Conservation (phyloP, 108 stramenopile genomes). For the Pseudonitzschia pungens region DNA sequence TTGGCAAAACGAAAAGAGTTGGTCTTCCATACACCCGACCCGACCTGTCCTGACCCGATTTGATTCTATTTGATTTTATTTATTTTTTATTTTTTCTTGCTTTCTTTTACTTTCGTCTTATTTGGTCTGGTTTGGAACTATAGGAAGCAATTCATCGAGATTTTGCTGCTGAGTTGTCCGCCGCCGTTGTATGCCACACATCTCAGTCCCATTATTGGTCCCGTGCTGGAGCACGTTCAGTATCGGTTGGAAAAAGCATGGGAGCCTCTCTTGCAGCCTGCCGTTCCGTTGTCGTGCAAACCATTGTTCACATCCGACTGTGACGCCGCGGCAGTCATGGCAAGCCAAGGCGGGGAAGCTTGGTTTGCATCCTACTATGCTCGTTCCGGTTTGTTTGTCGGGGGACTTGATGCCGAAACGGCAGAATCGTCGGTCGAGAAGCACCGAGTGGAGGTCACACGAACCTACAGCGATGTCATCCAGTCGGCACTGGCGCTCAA, state of each 20-base stretch:
- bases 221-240: slow-evolving; percentile 73
- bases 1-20: too few relatives aligned
- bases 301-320: slow-evolving; percentile 55
- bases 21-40: too few relatives aligned
- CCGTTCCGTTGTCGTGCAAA: slow-evolving; percentile 1
- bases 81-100: not conserved
- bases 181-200: slow-evolving; percentile 76
- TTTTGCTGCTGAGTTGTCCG: slow-evolving; percentile 75
- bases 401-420: slow-evolving; percentile 72
- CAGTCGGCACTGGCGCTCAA: slow-evolving; percentile 74
- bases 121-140: not conserved
- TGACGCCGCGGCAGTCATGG: slow-evolving; percentile 54
- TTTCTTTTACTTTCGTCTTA: slow-evolving; percentile 1
- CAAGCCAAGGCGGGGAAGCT: slow-evolving; percentile 51
- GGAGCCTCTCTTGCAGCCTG: slow-evolving; percentile 47
- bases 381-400: slow-evolving; percentile 82
- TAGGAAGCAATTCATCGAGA: slow-evolving; percentile 82
- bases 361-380: slow-evolving; percentile 81
- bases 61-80: not conserved
- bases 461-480: slow-evolving; percentile 73
- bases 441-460: slow-evolving; percentile 73
- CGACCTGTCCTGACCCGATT: too few relatives aligned
- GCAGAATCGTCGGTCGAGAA: slow-evolving; percentile 84
- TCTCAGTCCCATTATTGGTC: slow-evolving; percentile 73
- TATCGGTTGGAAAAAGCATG: slow-evolving; percentile 76